Base-by-base conservation (phyloP, 257 asterid genomes). In the Rehmannia glutinosa region DNA sequence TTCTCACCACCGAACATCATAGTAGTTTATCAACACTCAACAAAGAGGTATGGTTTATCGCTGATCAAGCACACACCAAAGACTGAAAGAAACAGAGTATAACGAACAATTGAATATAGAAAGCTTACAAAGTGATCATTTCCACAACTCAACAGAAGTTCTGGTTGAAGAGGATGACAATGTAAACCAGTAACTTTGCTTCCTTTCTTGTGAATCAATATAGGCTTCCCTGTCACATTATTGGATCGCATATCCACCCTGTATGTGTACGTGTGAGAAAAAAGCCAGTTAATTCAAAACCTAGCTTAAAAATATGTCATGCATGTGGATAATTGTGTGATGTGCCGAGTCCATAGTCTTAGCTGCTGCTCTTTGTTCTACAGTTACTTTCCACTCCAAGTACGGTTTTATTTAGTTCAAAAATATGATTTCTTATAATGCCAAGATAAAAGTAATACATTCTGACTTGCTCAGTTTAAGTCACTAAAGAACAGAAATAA, bases 121-220 rank as follows among this genome's bases (percentile, higher is more conserved):
- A 73, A 72, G 56, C 85, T 77, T 85, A 93, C 99, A 64, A 88
- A 93, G 83, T 90, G 97, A 75, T 93, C 99, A 59, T 93, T 93
- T 77, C 99, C 99, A 64, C 96, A 90, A 28, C 95, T 90, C 79
- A 93, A 55, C 59, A 90, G 83, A 61, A 93, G 89, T 78, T 93
- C 97, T 42, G 96, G 99, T 70, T 93, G 99, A 80, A 82, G 87
- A 71, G 99, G 96, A 86, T 93, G 94, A 71, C 97, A 90, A 75
- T 93, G 84, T 73, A 93, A 84, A 69, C 99, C 95, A 62, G 95
- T 92, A 53, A 93, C 97, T 81, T 93, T 93, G 84, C 91, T 90
- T 78, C 96, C 91, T 88, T 81, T 93, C 94, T 93, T 88, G 77
- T 93, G 99, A 78, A 90, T 85, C 78, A 88, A 75, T 65, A 81